phyloP scores from a whole-genome alignment of 768 basidiomycete species.

The Xerocomellus amylosporus region DNA sequence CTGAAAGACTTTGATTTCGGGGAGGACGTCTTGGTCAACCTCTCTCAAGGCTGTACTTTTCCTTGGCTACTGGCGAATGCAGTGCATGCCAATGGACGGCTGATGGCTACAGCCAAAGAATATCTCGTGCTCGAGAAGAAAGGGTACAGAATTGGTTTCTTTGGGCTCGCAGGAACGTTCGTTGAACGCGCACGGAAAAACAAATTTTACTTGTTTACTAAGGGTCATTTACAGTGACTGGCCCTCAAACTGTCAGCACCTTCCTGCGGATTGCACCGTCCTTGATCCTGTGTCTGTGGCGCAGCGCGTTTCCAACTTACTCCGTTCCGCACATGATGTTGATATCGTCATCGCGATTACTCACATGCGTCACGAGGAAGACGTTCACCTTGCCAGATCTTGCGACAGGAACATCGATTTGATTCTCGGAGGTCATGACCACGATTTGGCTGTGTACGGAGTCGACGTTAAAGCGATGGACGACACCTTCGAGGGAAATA shows the following conservation, averaged over 20 bases:
- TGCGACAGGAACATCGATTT: slow-evolving; percentile 4
- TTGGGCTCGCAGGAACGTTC: slow-evolving; percentile 12
- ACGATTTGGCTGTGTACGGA: slow-evolving; percentile 11
- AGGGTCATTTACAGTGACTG: neutral
- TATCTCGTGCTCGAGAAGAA: slow-evolving; percentile 7
- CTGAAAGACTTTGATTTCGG: slow-evolving; percentile 4
- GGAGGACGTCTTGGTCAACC: slow-evolving; percentile 5
- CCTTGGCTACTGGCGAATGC: slow-evolving; percentile 12
- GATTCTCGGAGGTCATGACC: slow-evolving; percentile 11
- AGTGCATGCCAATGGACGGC: slow-evolving; percentile 1
- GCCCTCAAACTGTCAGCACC: slow-evolving; percentile 7
- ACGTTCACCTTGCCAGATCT: neutral
- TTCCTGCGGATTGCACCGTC: slow-evolving; percentile 5
- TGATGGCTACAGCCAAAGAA: slow-evolving; percentile 5
- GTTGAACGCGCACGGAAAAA: neutral
- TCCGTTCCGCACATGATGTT: neutral
- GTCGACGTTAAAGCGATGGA: neutral
- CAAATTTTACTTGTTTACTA: neutral
- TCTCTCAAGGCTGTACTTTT: slow-evolving; percentile 7
- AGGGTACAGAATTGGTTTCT: slow-evolving; percentile 2
- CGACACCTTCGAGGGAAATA: slow-evolving; percentile 4
- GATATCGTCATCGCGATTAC: slow-evolving; percentile 10
- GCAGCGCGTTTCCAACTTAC: neutral
- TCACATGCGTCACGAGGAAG: slow-evolving; percentile 14
- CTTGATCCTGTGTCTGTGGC: slow-evolving; percentile 13